Conservation (phyloP, 148 eudicot species). For the Rhododendron williamsianum region DNA sequence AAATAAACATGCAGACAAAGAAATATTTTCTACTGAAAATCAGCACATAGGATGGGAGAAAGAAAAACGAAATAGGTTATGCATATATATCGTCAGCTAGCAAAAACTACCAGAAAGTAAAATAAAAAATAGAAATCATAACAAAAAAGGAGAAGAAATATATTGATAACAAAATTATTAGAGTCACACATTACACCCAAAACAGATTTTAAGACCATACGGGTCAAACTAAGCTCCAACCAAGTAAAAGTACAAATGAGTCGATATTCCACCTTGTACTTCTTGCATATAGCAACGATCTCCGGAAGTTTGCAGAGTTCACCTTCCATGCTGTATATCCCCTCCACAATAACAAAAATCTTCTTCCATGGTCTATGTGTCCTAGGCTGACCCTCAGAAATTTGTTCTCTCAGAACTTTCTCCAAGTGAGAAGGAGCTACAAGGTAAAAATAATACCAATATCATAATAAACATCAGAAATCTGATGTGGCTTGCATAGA, state of each 20-base stretch:
- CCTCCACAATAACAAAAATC: conserved; percentile 91
- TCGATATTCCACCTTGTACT: conserved; percentile 61
- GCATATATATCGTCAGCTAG: neutral
- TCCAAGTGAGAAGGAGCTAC: conserved; percentile 88
- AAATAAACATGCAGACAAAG: neutral
- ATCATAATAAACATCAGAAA: conserved; percentile 1
- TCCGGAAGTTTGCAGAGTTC: conserved; percentile 98
- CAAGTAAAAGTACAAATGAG: neutral
- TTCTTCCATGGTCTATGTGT: conserved; percentile 99
- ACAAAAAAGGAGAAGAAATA: neutral
- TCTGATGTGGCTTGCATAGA: neutral
- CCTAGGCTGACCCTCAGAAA: conserved; percentile 92
- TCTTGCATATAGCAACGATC: conserved; percentile 89
- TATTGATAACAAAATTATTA: too few species aligned
- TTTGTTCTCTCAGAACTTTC: conserved; percentile 80
- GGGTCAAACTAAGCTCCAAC: neutral
- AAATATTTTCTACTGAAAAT: neutral
- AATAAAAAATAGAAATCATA: neutral
- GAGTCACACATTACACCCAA: neutral
- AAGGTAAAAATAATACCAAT: conserved; percentile 8
- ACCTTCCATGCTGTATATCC: conserved; percentile 99
- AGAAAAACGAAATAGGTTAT: neutral
- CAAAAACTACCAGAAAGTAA: neutral
- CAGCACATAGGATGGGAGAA: neutral
- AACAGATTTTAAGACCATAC: neutral